These are phyloP conservation scores for Stevia rebaudiana DNA, from an alignment of 140 eudicot species.

Conservation along the genomic window DNA sequence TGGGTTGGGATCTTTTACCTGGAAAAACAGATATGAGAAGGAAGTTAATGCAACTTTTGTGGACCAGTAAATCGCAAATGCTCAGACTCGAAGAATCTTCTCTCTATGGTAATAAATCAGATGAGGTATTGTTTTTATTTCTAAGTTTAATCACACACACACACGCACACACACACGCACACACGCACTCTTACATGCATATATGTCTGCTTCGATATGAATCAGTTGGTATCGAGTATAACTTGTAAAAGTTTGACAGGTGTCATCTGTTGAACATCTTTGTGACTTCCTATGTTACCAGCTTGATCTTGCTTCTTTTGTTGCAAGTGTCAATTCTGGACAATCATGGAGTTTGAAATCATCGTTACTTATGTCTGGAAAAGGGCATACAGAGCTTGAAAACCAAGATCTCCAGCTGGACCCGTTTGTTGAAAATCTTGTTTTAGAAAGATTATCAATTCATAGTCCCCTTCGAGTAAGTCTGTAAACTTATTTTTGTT, in stretches of 20 bases:
- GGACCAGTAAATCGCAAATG: constrained; percentile 90
- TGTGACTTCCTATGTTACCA: constrained; percentile 89
- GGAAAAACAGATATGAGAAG: constrained; percentile 74
- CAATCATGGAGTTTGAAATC: constrained; percentile 79
- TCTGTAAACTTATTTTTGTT: constrained; percentile 6
- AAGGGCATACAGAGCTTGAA: constrained; percentile 43
- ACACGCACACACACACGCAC: too few relatives aligned
- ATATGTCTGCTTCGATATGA: constrained; percentile 1
- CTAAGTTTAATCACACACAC: not conserved
- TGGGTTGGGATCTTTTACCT: constrained; percentile 97
- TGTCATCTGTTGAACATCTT: constrained; percentile 74
- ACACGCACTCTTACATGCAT: too few relatives aligned
- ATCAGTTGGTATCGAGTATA: constrained; percentile 16
- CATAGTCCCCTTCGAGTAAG: constrained; percentile 94
- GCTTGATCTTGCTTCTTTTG: constrained; percentile 96
- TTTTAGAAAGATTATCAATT: constrained; percentile 80
- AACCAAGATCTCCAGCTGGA: constrained; percentile 50
- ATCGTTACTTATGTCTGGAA: constrained; percentile 76
- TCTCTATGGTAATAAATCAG: constrained; percentile 60
- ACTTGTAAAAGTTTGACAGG: constrained; percentile 42
- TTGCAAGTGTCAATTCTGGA: constrained; percentile 93
- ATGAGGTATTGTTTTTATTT: constrained; percentile 49
- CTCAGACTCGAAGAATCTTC: constrained; percentile 75
- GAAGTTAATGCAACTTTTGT: constrained; percentile 79
- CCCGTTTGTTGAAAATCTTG: constrained; percentile 95